Evolutionary conservation across 768 basidiomycete genomes (phyloP).

Genomic region (Daedalea quercina): DNA sequence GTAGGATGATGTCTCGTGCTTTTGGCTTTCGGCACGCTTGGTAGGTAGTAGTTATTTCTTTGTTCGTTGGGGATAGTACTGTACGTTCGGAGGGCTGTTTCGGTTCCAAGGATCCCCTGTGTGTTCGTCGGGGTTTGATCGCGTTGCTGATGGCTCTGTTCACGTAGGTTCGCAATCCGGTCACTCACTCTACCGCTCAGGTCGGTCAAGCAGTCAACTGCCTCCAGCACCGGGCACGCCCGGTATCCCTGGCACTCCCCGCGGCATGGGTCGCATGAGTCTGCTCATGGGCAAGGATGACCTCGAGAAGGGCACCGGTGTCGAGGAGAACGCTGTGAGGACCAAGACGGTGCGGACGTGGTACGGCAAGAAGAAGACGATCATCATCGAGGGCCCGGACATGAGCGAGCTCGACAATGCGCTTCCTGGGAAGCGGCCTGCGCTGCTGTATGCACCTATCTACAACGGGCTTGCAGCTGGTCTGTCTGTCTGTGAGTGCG

Average conservation of each 20-base stretch:
- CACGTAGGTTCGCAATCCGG: slow-evolving; percentile 29
- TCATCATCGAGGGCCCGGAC: slow-evolving; percentile 22
- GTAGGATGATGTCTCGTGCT: not conserved
- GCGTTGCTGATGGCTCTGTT: slow-evolving; percentile 3
- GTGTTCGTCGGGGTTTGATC: not conserved
- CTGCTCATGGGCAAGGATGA: slow-evolving; percentile 17
- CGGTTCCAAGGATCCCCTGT: not conserved
- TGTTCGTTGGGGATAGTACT: not conserved
- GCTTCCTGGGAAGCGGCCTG: slow-evolving; percentile 25
- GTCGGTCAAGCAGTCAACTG: slow-evolving; percentile 10
- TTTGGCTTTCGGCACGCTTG: not conserved
- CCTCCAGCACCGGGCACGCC: slow-evolving; percentile 16
- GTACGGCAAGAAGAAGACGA: slow-evolving; percentile 49
- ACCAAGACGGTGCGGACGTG: slow-evolving; percentile 35
- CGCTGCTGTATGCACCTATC: slow-evolving; percentile 29
- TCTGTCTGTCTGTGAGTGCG: slow-evolving; percentile 23
- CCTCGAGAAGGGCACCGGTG: slow-evolving; percentile 14
- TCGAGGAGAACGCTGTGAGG: slow-evolving; percentile 8
- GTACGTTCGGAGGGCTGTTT: not conserved
- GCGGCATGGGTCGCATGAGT: slow-evolving; percentile 19
- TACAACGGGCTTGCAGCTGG: slow-evolving; percentile 31
- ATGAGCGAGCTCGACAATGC: slow-evolving; percentile 19
- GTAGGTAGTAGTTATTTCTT: not conserved
- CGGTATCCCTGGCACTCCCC: slow-evolving; percentile 20
- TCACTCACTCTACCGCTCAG: slow-evolving; percentile 26